phyloP scores from a whole-genome alignment of 78 protist genomes.

The Ministeria vibrans region DNA sequence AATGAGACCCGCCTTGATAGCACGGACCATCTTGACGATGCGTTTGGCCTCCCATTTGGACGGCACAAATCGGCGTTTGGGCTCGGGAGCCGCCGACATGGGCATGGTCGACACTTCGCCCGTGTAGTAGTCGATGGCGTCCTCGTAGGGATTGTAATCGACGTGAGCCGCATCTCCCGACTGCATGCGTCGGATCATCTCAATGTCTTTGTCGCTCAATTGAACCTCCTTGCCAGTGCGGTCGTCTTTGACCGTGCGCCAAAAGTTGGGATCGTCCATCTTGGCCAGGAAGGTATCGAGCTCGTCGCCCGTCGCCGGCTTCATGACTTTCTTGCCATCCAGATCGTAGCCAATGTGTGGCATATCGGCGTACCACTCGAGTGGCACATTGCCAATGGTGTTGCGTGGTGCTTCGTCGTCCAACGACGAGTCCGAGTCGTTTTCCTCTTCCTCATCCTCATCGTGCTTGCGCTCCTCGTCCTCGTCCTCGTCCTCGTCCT shows the following conservation, averaged over 20 bases:
- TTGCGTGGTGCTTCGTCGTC: constrained; percentile 42
- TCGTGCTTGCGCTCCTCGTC: not conserved
- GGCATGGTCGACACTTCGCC: constrained; percentile 44
- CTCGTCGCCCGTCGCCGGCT: constrained; percentile 44
- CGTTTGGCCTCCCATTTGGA: constrained; percentile 56
- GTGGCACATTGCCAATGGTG: constrained; percentile 81
- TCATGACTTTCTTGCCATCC: constrained; percentile 73
- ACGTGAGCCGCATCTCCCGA: not conserved
- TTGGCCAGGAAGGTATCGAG: constrained; percentile 59
- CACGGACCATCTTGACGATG: constrained; percentile 50
- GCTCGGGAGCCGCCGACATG: constrained; percentile 40
- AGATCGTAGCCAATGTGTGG: constrained; percentile 94
- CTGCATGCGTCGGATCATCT: constrained; percentile 57
- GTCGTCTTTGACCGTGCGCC: constrained; percentile 74
- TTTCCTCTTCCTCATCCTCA: not conserved
- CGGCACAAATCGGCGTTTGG: constrained; percentile 73
- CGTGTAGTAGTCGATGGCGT: constrained; percentile 13
- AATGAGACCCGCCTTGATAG: constrained; percentile 41
- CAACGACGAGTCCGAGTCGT: not conserved
- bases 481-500: not conserved
- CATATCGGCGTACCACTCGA: constrained; percentile 89
- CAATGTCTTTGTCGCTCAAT: constrained; percentile 66
- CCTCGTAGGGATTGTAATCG: constrained; percentile 21
- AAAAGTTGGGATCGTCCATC: constrained; percentile 38
- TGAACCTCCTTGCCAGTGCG: constrained; percentile 57